Evolutionary conservation across 345 rosid species (phyloP), one percentile per base, ranked within the genome.

Genomic region (Isatis tinctoria): DNA sequence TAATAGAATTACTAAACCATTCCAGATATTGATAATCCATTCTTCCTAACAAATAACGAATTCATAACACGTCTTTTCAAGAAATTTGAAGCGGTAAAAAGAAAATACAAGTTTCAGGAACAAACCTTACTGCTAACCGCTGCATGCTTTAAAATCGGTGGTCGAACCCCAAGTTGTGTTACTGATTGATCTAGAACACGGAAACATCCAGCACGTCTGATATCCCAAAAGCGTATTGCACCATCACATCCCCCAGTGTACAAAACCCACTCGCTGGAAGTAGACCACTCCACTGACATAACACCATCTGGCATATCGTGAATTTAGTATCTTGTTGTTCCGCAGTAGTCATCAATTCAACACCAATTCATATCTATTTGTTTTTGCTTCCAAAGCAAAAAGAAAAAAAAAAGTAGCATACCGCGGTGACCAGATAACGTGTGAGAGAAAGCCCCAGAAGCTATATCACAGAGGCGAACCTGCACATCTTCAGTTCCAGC

Each of bases 151-250:
- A 80, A 76, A 70, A 88, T 32, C 24, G 96, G 93, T 47, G 92
- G 92, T 16, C 96, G 87, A 58, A 88, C 80, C 72, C 96, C 98
- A 64, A 92, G 91, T 79, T 95, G 97, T 40, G 97, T 76, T 37
- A 70, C 89, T 13, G 94, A 87, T 72, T 95, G 99, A 80, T 92
- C 91, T 67, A 95, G 79, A 73, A 92, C 96, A 79, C 69, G 90
- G 75, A 86, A 90, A 69, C 97, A 95, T 60, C 99, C 97, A 49
- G 98, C 95, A 32, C 90, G 95, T 67, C 96, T 86, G 33, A 94
- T 95, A 79, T 92, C 97, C 99, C 98, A 95, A 71, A 92, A 88
- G 28, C 99, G 91, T 82, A 90, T 95, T 16, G 99, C 97, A 69
- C 99, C 99, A 80, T 95, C 97, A 83, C 92, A 91, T 0, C 97